Evolutionary conservation across 2,329 filamentous ascomycete species (phyloP), one percentile per base, ranked within the genome.

Genomic region (Ceratocystis diversiconidia): DNA sequence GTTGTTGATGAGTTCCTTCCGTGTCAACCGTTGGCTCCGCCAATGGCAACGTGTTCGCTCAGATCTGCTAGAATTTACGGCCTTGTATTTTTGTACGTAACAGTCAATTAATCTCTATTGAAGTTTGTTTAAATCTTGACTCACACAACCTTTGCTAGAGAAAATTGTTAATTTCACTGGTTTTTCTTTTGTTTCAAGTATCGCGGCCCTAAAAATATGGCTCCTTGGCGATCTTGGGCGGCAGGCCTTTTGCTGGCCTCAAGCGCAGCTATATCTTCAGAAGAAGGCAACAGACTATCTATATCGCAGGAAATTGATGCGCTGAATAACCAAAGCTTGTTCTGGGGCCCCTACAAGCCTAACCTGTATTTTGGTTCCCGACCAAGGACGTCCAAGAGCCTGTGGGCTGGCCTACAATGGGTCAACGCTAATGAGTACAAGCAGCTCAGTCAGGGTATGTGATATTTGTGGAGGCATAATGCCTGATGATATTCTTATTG

Each of bases 311-410:
- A 67, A 50, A 67, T 67, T 50, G 63, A 67, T 61, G 66, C 66
- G 5, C 61, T 79, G 68, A 84, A 83, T 72, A 96, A 97, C 75
- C 82, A 95, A 72, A 92, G 88, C 72, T 80, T 99, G 71, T 80
- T 97, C 78, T 99, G 94, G 94, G 94, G 94, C 0, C 90, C 94
- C 1, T 99, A 97, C 77, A 85, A 90, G 70, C 88, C 92, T 0
- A 96, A 96, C 72, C 76, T 97, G 57, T 97, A 96, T 76, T 97
- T 97, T 78, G 92, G 92, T 1, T 83, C 96, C 44, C 83, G 90
- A 22, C 90, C 92, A 59, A 83, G 91, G 67, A 80, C 92, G 62
- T 88, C 92, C 0, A 85, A 92, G 73, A 92, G 89, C 71, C 75
- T 97, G 70, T 85, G 87, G 75, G 85, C 89, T 1, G 91, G 89